Base-by-base conservation (phyloP, 495 filamentous ascomycete genomes). In the Penicillium argentinense region DNA sequence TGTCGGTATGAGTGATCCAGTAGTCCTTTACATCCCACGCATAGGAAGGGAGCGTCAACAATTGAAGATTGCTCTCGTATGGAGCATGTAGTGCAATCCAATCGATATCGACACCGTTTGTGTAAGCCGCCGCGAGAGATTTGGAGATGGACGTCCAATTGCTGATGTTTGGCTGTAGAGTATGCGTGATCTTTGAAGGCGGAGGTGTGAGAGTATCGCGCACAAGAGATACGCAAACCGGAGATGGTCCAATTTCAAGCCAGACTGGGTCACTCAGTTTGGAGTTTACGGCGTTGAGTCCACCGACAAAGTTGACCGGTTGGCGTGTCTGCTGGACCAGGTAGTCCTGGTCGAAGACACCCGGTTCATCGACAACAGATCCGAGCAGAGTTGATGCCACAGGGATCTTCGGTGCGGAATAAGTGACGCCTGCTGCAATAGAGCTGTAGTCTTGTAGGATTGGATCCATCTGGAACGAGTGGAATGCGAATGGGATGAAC, bases 171-270 rank as follows among this genome's bases (percentile, higher is more conserved):
- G n/a, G n/a, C n/a, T n/a, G n/a, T n/a, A n/a, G n/a, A n/a, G n/a
- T n/a, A n/a, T n/a, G n/a, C n/a, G n/a, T n/a, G n/a, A n/a, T n/a
- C n/a, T n/a, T n/a, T n/a, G n/a, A n/a, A n/a, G n/a, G n/a, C n/a
- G n/a, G n/a, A n/a, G n/a, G n/a, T n/a, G n/a, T n/a, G n/a, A 6
- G 4, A 7, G 16, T 38, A 38, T 76, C 14, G 88, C 38, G 37
- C 12, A 70, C 29, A 13, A 74, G 47, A 16, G 46, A 45, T 1
- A 16, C 17, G 29, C 57, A 69, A 24, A 71, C 39, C 0, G 68
- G 65, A 51, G 71, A 64, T 0, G 68, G 57, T 0, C 73, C 72
- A 37, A 73, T 53, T 34, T 75, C 72, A 18, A 76, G 12, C 53
- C 55, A 69, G n/a, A 63, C 23, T 0, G 63, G 56, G 8, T 34